phyloP scores from a whole-genome alignment of 1,284 basidiomycete genomes.

The Sphaerobolus stellatus region DNA sequence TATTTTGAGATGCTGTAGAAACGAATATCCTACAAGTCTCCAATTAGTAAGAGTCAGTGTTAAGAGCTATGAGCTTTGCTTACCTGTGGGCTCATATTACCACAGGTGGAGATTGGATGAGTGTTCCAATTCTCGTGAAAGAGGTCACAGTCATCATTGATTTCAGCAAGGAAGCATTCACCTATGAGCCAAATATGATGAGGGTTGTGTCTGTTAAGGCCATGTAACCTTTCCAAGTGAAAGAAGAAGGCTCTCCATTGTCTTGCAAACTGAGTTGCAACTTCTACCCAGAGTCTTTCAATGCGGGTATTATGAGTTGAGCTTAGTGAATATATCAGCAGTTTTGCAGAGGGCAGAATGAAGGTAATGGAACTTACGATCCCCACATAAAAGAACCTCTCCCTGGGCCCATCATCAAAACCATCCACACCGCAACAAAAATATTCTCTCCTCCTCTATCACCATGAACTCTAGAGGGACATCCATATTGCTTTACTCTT shows the following conservation, averaged over 20 bases:
- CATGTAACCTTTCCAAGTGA: too few relatives aligned
- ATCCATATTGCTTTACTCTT: slow-evolving; percentile 19
- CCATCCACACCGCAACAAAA: slow-evolving; percentile 18
- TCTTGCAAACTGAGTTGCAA: too few relatives aligned
- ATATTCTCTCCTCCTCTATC: slow-evolving; percentile 24
- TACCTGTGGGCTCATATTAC: slow-evolving; percentile 30
- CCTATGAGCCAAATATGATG: slow-evolving; percentile 46
- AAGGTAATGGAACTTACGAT: slow-evolving; percentile 18
- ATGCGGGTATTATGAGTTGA: too few relatives aligned
- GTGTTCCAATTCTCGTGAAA: slow-evolving; percentile 42
- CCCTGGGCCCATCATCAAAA: slow-evolving; percentile 15
- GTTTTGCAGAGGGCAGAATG: slow-evolving; percentile 25
- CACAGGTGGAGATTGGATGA: slow-evolving; percentile 34
- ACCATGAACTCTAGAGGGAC: slow-evolving; percentile 23
- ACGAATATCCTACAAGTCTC: neutral
- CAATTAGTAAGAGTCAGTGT: neutral
- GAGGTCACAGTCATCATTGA: slow-evolving; percentile 38
- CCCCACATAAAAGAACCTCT: slow-evolving; percentile 25
- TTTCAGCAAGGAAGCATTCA: slow-evolving; percentile 36
- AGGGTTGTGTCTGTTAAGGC: slow-evolving; percentile 29
- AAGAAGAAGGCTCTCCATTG: too few relatives aligned
- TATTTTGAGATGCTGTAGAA: neutral
- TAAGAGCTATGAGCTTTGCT: neutral
- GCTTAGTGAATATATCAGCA: too few relatives aligned
- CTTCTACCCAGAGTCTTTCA: too few relatives aligned